Evolutionary conservation across 139 green algal genomes (phyloP).

Genomic region (Eudorina sp.): DNA sequence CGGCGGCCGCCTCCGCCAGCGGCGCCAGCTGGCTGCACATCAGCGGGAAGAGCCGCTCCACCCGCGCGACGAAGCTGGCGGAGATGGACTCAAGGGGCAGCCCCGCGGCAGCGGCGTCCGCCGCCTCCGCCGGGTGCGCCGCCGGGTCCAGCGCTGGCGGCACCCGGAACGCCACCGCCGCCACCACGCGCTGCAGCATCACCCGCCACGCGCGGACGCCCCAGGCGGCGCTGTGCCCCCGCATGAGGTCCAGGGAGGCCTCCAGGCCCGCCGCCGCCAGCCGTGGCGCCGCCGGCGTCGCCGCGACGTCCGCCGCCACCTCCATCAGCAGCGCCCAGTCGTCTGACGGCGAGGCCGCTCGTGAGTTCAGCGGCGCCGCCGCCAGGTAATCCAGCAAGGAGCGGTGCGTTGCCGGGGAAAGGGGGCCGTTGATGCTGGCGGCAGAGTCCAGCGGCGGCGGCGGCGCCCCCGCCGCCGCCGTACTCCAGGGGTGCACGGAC

Average conservation of each 20-base stretch:
- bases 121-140: not conserved
- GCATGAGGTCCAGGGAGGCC: slow-evolving; percentile 59
- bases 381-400: slow-evolving; percentile 2
- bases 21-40: slow-evolving; percentile 54
- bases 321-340: slow-evolving; percentile 44
- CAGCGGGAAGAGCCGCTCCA: slow-evolving; percentile 58
- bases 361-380: not conserved
- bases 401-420: not conserved
- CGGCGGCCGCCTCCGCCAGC: slow-evolving; percentile 13
- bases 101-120: not conserved
- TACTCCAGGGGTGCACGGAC: not conserved
- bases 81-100: slow-evolving; percentile 39
- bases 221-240: slow-evolving; percentile 55
- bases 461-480: not conserved
- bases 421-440: not conserved
- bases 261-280: slow-evolving; percentile 59
- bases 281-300: slow-evolving; percentile 5
- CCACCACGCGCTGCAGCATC: slow-evolving; percentile 55
- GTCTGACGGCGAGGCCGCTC: not conserved
- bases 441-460: not conserved
- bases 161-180: slow-evolving; percentile 45
- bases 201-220: slow-evolving; percentile 63
- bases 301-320: slow-evolving; percentile 35
- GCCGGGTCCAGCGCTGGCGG: slow-evolving; percentile 36
- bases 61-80: slow-evolving; percentile 55